Conservation (phyloP, 2,329 filamentous ascomycete genomes). For the Aspergillus felis region DNA sequence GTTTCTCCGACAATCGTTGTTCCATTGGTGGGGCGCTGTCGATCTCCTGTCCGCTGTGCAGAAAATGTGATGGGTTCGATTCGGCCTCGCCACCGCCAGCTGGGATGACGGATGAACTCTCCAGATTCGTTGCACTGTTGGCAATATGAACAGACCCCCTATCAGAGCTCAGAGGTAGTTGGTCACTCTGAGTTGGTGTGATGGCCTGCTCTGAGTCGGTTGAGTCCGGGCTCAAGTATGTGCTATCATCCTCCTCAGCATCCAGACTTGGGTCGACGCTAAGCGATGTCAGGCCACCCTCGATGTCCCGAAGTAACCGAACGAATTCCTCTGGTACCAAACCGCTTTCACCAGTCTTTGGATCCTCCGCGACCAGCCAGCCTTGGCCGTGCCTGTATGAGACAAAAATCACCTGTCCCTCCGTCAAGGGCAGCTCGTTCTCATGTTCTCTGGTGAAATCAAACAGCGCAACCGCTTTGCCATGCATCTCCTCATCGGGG, state of each 20-base stretch:
- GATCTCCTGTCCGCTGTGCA: slow-evolving; percentile 4
- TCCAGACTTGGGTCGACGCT: slow-evolving; percentile 49
- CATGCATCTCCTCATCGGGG: slow-evolving; percentile 95
- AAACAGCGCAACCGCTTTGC: slow-evolving; percentile 90
- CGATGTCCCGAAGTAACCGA: slow-evolving; percentile 83
- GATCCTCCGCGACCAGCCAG: slow-evolving; percentile 95
- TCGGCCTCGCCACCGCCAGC: slow-evolving; percentile 50
- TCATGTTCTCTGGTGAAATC: slow-evolving; percentile 95
- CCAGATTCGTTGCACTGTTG: slow-evolving; percentile 16
- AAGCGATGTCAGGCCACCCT: slow-evolving; percentile 77
- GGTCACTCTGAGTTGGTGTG: slow-evolving; percentile 29
- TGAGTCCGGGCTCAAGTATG: slow-evolving; percentile 53
- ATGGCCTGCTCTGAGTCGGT: slow-evolving; percentile 33
- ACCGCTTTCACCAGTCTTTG: slow-evolving; percentile 87
- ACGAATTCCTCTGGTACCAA: slow-evolving; percentile 97
- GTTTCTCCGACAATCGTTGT: slow-evolving; percentile 16
- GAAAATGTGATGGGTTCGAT: slow-evolving; percentile 19
- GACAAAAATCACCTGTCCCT: slow-evolving; percentile 95
- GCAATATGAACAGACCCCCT: slow-evolving; percentile 9
- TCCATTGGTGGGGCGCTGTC: slow-evolving; percentile 39
- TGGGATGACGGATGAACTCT: slow-evolving; percentile 45
- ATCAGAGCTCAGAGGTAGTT: slow-evolving; percentile 4
- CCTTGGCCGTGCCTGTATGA: slow-evolving; percentile 95
- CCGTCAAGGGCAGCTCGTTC: slow-evolving; percentile 86
- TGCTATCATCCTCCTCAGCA: slow-evolving; percentile 48